A percentile compares a stretch with the other conserved stretches of the same genome.
These are phyloP conservation scores for Meira miltonrushii DNA, from an alignment of 1,284 basidiomycete species.

Conservation along the genomic window DNA sequence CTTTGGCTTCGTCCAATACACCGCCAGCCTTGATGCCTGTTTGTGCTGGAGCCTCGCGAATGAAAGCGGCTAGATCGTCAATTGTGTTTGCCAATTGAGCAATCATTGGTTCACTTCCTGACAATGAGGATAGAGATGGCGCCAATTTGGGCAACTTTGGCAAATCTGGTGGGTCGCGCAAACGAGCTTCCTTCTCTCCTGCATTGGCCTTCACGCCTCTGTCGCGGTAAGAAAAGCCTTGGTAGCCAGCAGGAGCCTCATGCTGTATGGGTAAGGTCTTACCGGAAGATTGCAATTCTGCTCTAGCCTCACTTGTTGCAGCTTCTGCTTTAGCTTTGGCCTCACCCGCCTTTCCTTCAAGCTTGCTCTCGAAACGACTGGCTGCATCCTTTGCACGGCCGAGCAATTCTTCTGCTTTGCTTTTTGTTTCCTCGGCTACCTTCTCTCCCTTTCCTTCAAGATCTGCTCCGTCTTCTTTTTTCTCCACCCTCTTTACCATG, in stretches of 20 bases:
- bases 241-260: conserved; percentile 38
- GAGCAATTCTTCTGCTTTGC: conserved; percentile 35
- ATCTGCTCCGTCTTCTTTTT: conserved; percentile 15
- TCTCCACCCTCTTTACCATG: conserved; percentile 12
- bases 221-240: conserved; percentile 24
- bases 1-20: conserved; percentile 59
- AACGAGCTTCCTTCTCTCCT: conserved; percentile 24
- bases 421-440: conserved; percentile 18
- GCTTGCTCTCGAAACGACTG: conserved; percentile 51
- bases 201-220: conserved; percentile 37
- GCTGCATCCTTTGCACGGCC: conserved; percentile 44
- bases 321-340: conserved; percentile 31
- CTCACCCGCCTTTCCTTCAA: conserved; percentile 24
- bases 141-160: conserved; percentile 65
- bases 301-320: conserved; percentile 57
- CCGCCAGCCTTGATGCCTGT: conserved; percentile 61
- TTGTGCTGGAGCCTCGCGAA: conserved; percentile 59
- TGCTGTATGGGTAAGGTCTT: conserved; percentile 34
- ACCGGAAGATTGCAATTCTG: conserved; percentile 28
- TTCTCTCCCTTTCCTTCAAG: conserved; percentile 25
- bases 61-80: conserved; percentile 80
- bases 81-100: conserved; percentile 87
- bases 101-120: conserved; percentile 78
- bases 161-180: conserved; percentile 40
- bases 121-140: conserved; percentile 70